Evolutionary conservation across 148 eudicot species (phyloP), one percentile per base, ranked within the genome.

Genomic region (Heliamphora exappendiculata): DNA sequence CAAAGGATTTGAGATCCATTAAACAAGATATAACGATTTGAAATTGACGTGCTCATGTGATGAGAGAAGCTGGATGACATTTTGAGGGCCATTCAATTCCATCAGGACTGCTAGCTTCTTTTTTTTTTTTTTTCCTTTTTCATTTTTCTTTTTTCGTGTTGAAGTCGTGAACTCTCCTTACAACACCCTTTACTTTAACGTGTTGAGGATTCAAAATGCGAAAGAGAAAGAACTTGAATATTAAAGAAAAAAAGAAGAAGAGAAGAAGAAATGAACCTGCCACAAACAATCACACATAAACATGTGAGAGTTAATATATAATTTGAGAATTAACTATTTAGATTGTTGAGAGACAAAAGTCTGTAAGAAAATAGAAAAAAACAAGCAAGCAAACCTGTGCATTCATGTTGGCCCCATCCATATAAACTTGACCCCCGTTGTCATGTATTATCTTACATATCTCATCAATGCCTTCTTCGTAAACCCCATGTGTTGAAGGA

Each of bases 361-460:
- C n/a, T 31, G 24, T 19, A 19, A 19, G 31, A 62, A 26, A 20
- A 45, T 7, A 17, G 37, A 50, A 33, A 13, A 13, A 16, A 75
- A n/a, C n/a, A n/a, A n/a, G n/a, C 0, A 51, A 73, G 81, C 74
- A 26, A 78, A 95, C 98, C 97, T 95, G 98, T 70, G 97, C 98
- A 78, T 95, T 92, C 98, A 92, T 95, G 96, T 95, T 95, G 59
- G 98, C 98, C 77, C 98, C 98, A 87, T 95, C 98, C 98, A 95
- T 95, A 89, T 95, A 95, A 54, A 95, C 98, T 88, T 95, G 97
- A 75, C 97, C 98, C n/a, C 98, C 98, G 72, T 92, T 95, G 74
- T 92, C 98, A 76, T 95, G 97, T 78, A 95, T 92, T 45, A 95
- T 95, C 83, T 89, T 91, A 81, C 97, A 95, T 70, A 95, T 95